These are phyloP conservation scores for Phialemoniopsis sp. DNA, from an alignment of 2,329 filamentous ascomycete genomes.

Conservation along the genomic window DNA sequence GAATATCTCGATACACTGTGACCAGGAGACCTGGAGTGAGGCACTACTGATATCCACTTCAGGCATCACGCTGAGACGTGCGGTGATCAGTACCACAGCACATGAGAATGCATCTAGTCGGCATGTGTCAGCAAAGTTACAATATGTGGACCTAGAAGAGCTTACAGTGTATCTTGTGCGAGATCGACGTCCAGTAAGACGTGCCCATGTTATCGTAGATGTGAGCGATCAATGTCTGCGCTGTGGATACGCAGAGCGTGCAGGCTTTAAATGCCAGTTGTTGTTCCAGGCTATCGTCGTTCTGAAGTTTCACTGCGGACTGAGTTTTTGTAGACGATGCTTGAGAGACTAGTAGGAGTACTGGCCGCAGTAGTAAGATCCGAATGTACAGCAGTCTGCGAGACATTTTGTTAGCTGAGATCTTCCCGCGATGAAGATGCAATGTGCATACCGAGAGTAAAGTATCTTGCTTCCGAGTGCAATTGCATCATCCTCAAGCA, in stretches of 20 bases:
- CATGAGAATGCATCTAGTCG: constrained; percentile 2
- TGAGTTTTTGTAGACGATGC: no score
- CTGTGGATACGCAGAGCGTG: constrained; percentile 3
- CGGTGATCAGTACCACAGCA: constrained; percentile 2
- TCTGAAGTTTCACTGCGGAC: no score
- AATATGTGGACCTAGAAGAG: not conserved
- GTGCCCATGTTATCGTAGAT: constrained; percentile 3
- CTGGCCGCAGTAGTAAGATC: no score
- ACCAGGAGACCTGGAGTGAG: constrained; percentile 1
- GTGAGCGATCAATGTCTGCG: constrained; percentile 3
- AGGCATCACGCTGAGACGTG: not conserved
- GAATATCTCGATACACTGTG: constrained; percentile 4
- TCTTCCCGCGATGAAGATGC: no score
- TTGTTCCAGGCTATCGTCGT: no score
- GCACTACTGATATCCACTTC: constrained; percentile 1
- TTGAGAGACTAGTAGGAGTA: no score
- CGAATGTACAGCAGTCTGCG: no score
- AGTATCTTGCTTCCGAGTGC: constrained; percentile 3
- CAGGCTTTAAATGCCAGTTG: constrained; percentile 1
- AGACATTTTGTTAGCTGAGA: no score
- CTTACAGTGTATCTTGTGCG: constrained; percentile 5
- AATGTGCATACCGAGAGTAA: constrained; percentile 4
- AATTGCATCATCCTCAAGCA: not conserved
- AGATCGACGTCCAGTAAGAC: constrained; percentile 5
- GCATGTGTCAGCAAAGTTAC: not conserved